Evolutionary conservation across 129 eudicot genomes (phyloP).

Genomic region (Artemisia argyi): DNA sequence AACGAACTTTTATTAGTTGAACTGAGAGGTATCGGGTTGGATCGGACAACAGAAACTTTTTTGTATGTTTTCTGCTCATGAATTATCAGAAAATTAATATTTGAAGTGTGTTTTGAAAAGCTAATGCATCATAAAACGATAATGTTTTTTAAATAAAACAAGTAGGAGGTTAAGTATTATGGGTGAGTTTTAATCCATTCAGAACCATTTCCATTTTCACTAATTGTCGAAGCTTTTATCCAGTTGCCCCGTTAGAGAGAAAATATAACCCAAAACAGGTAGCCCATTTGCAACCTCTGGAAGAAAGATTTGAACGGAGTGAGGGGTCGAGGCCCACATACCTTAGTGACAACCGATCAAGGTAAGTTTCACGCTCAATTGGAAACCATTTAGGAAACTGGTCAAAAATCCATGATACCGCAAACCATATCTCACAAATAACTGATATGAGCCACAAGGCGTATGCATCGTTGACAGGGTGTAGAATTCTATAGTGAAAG

Average conservation of each 20-base stretch:
- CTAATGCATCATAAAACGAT: too few species aligned
- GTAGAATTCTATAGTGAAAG: slow-evolving; percentile 77
- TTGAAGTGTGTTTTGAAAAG: too few species aligned
- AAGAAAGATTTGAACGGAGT: neutral
- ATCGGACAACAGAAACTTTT: slow-evolving; percentile 5
- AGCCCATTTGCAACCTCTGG: neutral
- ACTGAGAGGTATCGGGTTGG: neutral
- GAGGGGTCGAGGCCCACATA: slow-evolving; percentile 16
- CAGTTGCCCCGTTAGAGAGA: neutral
- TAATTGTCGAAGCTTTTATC: neutral
- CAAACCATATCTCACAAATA: slow-evolving; percentile 96
- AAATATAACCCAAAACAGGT: neutral
- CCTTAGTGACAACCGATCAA: slow-evolving; percentile 89
- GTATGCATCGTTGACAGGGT: slow-evolving; percentile 86
- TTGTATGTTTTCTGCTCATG: neutral
- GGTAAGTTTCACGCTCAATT: slow-evolving; percentile 85
- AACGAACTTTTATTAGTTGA: neutral
- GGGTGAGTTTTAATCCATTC: neutral
- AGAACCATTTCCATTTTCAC: neutral
- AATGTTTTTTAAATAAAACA: neutral
- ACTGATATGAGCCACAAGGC: slow-evolving; percentile 86
- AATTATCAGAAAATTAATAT: neutral
- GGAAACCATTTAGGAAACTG: slow-evolving; percentile 93
- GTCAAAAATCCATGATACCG: slow-evolving; percentile 94
- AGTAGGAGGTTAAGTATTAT: neutral